Conservation (phyloP, 2,329 filamentous ascomycete species). For the Aspergillus neoniger region DNA sequence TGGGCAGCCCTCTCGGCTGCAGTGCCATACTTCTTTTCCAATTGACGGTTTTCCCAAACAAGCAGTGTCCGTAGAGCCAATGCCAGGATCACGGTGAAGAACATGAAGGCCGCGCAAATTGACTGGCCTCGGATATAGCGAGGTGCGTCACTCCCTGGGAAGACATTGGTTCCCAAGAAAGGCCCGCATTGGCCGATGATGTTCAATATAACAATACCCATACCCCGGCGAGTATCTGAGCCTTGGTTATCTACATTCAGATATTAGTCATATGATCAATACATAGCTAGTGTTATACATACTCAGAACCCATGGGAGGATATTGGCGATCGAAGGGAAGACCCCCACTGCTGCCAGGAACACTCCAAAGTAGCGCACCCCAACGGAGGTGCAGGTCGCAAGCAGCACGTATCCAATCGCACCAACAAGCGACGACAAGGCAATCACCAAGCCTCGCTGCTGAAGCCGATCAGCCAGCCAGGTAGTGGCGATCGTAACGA, state of each 20-base stretch:
- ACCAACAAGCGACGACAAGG: slow-evolving; percentile 58
- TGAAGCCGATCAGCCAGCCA: slow-evolving; percentile 66
- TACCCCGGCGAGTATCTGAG: slow-evolving; percentile 66
- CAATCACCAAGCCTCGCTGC: slow-evolving; percentile 65
- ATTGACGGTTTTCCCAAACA: slow-evolving; percentile 60
- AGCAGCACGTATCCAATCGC: slow-evolving; percentile 67
- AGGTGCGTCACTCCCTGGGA: slow-evolving; percentile 54
- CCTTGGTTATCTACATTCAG: slow-evolving; percentile 63
- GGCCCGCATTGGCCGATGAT: slow-evolving; percentile 67
- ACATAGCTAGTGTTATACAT: slow-evolving; percentile 18
- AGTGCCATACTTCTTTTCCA: slow-evolving; percentile 54
- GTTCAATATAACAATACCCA: slow-evolving; percentile 67
- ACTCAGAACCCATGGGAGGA: slow-evolving; percentile 68
- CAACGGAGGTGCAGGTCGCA: slow-evolving; percentile 56
- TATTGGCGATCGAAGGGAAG: slow-evolving; percentile 69
- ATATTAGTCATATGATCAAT: neutral
- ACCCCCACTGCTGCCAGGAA: slow-evolving; percentile 62
- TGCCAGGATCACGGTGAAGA: slow-evolving; percentile 60
- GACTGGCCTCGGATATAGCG: slow-evolving; percentile 57
- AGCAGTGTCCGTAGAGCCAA: slow-evolving; percentile 57
- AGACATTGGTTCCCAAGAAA: slow-evolving; percentile 64
- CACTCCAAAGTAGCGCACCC: slow-evolving; percentile 54
- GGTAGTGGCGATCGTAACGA: slow-evolving; percentile 62
- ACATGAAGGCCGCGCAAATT: slow-evolving; percentile 63
- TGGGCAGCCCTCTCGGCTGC: slow-evolving; percentile 19